These are phyloP conservation scores for Geotrichum klebahnii DNA, from an alignment of 1,139 yeast species.

Conservation along the genomic window DNA sequence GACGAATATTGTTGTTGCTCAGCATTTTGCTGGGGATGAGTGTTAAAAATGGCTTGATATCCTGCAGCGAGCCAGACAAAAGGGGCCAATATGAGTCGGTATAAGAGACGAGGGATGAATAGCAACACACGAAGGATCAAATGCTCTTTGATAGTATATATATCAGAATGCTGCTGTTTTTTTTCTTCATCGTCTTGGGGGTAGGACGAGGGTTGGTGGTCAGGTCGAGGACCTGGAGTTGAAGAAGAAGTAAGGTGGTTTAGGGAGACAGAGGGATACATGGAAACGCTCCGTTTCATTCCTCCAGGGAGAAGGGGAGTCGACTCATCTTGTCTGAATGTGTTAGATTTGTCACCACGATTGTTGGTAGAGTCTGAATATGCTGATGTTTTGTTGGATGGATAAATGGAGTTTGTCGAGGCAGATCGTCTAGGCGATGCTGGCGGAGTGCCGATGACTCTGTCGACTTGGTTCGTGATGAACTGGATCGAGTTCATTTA, in stretches of 20 bases:
- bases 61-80: too few relatives aligned
- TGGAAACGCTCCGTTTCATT: too few relatives aligned
- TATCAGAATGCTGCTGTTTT: not conserved
- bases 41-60: too few relatives aligned
- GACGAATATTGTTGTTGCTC: not conserved
- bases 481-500: constrained; percentile 37
- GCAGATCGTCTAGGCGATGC: constrained; percentile 18
- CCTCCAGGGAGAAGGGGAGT: too few relatives aligned
- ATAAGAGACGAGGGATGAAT: constrained; percentile 10
- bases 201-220: not conserved
- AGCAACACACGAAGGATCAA: not conserved
- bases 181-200: not conserved
- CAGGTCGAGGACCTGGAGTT: too few relatives aligned
- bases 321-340: too few relatives aligned
- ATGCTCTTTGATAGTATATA: too few relatives aligned
- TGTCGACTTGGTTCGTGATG: constrained; percentile 35
- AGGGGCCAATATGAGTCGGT: not conserved
- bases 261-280: too few relatives aligned
- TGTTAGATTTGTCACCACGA: too few relatives aligned
- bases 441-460: constrained; percentile 31
- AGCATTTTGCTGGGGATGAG: not conserved
- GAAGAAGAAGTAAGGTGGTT: too few relatives aligned
- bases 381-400: not conserved
- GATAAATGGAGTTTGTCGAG: constrained; percentile 13
- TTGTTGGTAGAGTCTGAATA: too few relatives aligned